A percentile compares a stretch with the other conserved stretches of the same genome.
Evolutionary conservation across 2,329 filamentous ascomycete genomes (phyloP).

Genomic region (Hypoxylon sp.): DNA sequence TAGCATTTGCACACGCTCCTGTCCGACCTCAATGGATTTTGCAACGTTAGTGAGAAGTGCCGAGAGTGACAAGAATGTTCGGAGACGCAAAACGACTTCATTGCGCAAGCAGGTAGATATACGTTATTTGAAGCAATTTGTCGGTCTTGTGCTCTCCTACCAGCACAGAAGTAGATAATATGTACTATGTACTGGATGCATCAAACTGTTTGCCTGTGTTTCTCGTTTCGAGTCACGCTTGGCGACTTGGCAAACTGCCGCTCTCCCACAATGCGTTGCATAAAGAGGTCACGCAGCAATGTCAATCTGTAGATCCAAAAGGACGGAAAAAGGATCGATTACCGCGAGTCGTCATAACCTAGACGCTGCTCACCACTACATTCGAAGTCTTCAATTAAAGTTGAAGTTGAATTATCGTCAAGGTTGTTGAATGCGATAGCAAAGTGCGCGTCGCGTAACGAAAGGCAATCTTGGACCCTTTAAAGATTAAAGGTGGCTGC

Average conservation of each 20-base stretch:
- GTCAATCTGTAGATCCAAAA: conserved; percentile 28
- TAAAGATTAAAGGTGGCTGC: not conserved
- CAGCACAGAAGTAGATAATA: no score
- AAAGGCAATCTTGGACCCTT: not conserved
- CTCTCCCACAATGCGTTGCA: conserved; percentile 15
- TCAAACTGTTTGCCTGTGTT: conserved; percentile 27
- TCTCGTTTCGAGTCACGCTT: conserved; percentile 38
- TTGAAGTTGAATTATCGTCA: conserved; percentile 2
- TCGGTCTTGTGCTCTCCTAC: conserved; percentile 10
- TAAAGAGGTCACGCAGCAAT: conserved; percentile 29
- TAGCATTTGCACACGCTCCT: no score
- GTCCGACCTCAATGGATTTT: no score
- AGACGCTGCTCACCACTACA: not conserved
- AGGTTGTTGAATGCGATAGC: no score
- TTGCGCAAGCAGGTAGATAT: conserved; percentile 17
- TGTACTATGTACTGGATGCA: conserved; percentile 5
- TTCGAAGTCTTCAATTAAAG: conserved; percentile 8
- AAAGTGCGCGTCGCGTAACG: not conserved
- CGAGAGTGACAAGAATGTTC: conserved; percentile 8
- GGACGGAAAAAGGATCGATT: conserved; percentile 6
- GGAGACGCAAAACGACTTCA: conserved; percentile 1
- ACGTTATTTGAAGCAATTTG: conserved; percentile 22
- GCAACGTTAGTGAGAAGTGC: conserved; percentile 23
- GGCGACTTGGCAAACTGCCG: conserved; percentile 34
- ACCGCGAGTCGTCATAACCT: conserved; percentile 11